Evolutionary conservation across 2,329 filamentous ascomycete species (phyloP).

Genomic region (Mycogone perniciosa): DNA sequence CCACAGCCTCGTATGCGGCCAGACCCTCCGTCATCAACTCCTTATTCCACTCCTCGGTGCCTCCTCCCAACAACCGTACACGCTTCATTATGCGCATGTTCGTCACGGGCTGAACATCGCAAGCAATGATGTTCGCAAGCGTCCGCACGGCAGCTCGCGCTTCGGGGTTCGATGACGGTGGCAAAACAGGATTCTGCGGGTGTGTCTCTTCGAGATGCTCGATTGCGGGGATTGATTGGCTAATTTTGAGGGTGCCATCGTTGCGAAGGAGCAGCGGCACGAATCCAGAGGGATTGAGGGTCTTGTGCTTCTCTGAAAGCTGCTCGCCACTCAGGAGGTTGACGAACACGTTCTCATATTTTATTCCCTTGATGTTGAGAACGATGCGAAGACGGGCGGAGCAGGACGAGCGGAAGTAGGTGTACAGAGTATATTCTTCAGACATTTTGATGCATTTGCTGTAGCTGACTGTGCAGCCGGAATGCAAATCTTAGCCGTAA

Average conservation of each 20-base stretch:
- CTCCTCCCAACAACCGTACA: conserved; percentile 38
- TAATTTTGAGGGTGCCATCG: conserved; percentile 35
- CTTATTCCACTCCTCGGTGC: conserved; percentile 43
- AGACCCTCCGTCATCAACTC: conserved; percentile 47
- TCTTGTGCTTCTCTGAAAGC: conserved; percentile 34
- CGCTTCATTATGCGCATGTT: conserved; percentile 48
- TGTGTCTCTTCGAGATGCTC: conserved; percentile 56
- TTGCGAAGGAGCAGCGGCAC: conserved; percentile 48
- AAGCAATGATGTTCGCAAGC: conserved; percentile 47
- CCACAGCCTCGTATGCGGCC: conserved; percentile 47
- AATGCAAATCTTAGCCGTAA: too few relatives aligned
- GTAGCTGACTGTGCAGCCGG: too few relatives aligned
- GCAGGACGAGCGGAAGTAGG: conserved; percentile 58
- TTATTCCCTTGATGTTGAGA: conserved; percentile 47
- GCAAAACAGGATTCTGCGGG: conserved; percentile 40
- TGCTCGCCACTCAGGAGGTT: conserved; percentile 52
- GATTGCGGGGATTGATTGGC: conserved; percentile 53
- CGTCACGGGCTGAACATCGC: conserved; percentile 55
- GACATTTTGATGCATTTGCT: conserved; percentile 2
- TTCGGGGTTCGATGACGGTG: conserved; percentile 36
- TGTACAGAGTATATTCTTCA: conserved; percentile 42
- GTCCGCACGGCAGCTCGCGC: conserved; percentile 46
- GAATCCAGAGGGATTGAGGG: conserved; percentile 46
- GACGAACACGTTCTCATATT: conserved; percentile 40
- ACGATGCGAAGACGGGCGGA: conserved; percentile 56